phyloP scores from a whole-genome alignment of 2,329 filamentous ascomycete genomes.

The Coniochaeta ligniaria region DNA sequence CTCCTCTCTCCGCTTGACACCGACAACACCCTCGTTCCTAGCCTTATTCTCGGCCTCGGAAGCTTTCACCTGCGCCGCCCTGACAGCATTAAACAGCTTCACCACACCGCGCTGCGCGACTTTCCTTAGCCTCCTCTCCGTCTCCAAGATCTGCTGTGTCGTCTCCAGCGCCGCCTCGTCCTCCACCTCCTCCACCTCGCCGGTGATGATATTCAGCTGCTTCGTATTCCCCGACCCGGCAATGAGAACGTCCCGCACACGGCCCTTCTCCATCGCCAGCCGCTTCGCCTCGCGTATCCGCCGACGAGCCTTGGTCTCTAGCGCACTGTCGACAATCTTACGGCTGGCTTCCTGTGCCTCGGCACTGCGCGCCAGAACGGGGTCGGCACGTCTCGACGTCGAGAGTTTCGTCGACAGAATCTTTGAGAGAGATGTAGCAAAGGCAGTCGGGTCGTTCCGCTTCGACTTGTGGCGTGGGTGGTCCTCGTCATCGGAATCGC shows the following conservation, averaged over 20 bases:
- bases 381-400: conserved; percentile 73
- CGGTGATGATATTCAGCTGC: conserved; percentile 44
- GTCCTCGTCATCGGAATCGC: conserved; percentile 29
- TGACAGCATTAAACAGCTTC: conserved; percentile 91
- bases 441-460: conserved; percentile 84
- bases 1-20: conserved; percentile 73
- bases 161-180: conserved; percentile 32
- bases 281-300: conserved; percentile 77
- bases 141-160: conserved; percentile 52
- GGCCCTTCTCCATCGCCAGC: conserved; percentile 73
- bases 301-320: conserved; percentile 74
- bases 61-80: conserved; percentile 85
- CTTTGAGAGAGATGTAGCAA: conserved; percentile 88
- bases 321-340: conserved; percentile 64
- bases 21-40: conserved; percentile 67
- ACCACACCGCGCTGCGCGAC: conserved; percentile 90
- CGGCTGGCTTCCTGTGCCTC: conserved; percentile 66
- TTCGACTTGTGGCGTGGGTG: conserved; percentile 52
- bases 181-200: conserved; percentile 24
- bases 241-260: conserved; percentile 77
- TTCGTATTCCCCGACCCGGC: conserved; percentile 28
- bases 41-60: conserved; percentile 66
- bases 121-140: conserved; percentile 76
- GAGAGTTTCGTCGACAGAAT: conserved; percentile 88
- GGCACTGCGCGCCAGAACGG: conserved; percentile 80